phyloP scores from a whole-genome alignment of 164 flowering plant genomes.

The Saururus chinensis region DNA sequence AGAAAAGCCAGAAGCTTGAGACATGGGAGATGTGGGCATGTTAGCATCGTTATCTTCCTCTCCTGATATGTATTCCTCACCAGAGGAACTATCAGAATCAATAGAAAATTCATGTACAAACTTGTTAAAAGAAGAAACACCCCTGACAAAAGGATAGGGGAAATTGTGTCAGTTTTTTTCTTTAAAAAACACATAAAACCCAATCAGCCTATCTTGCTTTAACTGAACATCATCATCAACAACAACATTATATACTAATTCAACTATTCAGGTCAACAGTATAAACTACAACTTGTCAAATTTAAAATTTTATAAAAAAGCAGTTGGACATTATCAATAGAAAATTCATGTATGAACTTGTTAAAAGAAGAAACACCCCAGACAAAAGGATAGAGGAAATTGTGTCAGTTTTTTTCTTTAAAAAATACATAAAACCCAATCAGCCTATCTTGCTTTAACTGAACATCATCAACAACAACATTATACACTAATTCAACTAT shows the following conservation, averaged over 20 bases:
- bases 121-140: slow-evolving; percentile 94
- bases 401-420: not conserved
- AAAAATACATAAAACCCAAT: too few species aligned
- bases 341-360: slow-evolving; percentile 76
- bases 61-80: slow-evolving; percentile 54
- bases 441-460: too few species aligned
- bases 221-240: too few species aligned
- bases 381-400: slow-evolving; percentile 2
- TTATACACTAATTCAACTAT: too few species aligned
- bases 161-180: not conserved
- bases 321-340: slow-evolving; percentile 18
- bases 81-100: slow-evolving; percentile 70
- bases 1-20: slow-evolving; percentile 55
- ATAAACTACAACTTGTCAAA: too few species aligned
- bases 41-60: slow-evolving; percentile 59
- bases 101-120: slow-evolving; percentile 81
- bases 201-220: too few species aligned
- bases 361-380: slow-evolving; percentile 99
- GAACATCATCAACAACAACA: too few species aligned
- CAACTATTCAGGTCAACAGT: too few species aligned
- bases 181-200: too few species aligned
- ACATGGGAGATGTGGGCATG: slow-evolving; percentile 45
- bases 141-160: slow-evolving; percentile 31
- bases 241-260: too few species aligned
- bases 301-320: too few species aligned